These are phyloP conservation scores for Actinomucor elegans DNA, from an alignment of 371 early-diverging fungal species.

Conservation along the genomic window DNA sequence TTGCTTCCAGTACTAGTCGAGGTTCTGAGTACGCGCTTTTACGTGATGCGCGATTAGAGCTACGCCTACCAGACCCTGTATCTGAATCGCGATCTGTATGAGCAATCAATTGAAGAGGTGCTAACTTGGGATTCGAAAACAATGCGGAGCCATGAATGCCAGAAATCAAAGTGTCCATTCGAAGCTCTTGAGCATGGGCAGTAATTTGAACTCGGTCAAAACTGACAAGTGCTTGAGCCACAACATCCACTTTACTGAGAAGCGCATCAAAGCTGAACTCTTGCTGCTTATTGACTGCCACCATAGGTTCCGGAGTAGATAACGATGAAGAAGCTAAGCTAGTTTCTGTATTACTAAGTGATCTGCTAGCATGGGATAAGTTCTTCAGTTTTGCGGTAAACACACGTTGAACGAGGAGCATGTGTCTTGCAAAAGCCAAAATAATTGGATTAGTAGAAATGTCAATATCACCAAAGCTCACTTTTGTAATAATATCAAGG, in stretches of 20 bases:
- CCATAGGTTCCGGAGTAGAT: neutral
- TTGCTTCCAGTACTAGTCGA: slow-evolving; percentile 41
- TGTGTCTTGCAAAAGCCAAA: slow-evolving; percentile 72
- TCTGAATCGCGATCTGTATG: slow-evolving; percentile 46
- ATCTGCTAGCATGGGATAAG: slow-evolving; percentile 25
- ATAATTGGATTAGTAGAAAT: slow-evolving; percentile 65
- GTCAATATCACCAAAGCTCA: slow-evolving; percentile 48
- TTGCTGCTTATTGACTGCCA: neutral
- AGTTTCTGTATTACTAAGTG: slow-evolving; percentile 2
- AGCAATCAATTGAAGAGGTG: slow-evolving; percentile 24
- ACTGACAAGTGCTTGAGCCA: slow-evolving; percentile 37
- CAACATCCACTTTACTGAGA: slow-evolving; percentile 36
- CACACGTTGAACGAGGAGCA: slow-evolving; percentile 71
- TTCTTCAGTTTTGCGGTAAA: slow-evolving; percentile 54
- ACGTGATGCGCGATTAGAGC: slow-evolving; percentile 34
- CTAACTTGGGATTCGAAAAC: slow-evolving; percentile 47
- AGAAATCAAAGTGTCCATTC: slow-evolving; percentile 34
- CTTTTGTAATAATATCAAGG: slow-evolving; percentile 49
- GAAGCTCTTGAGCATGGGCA: slow-evolving; percentile 50
- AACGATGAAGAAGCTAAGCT: neutral
- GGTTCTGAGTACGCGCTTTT: slow-evolving; percentile 20
- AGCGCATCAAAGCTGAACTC: slow-evolving; percentile 28
- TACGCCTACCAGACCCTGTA: slow-evolving; percentile 44
- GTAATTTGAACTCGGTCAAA: slow-evolving; percentile 40
- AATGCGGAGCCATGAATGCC: slow-evolving; percentile 42